A percentile compares a stretch with the other conserved stretches of the same genome.
Evolutionary conservation across 2,329 filamentous ascomycete species (phyloP).

Genomic region (Nemania abortiva): DNA sequence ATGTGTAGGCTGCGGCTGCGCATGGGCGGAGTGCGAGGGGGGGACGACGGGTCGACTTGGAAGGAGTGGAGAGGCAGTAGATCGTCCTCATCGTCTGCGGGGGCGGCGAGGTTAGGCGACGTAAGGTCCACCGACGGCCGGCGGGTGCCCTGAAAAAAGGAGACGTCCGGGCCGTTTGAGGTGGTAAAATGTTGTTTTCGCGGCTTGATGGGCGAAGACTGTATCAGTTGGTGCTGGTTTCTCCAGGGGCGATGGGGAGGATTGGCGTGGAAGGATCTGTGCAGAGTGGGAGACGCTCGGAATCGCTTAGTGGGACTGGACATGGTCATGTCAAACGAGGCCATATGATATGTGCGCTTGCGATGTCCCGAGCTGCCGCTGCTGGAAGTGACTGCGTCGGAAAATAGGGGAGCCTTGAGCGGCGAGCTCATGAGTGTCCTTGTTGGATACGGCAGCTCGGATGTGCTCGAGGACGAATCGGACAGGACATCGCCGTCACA

Average conservation of each 20-base stretch:
- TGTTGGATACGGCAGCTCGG: conserved; percentile 78
- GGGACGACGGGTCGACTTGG: conserved; percentile 77
- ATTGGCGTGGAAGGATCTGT: conserved; percentile 65
- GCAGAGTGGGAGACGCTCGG: conserved; percentile 72
- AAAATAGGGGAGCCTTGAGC: conserved; percentile 83
- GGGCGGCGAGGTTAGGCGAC: conserved; percentile 71
- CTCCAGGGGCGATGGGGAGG: conserved; percentile 76
- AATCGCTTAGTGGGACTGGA: conserved; percentile 76
- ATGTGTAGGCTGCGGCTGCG: conserved; percentile 61
- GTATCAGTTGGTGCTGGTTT: conserved; percentile 78
- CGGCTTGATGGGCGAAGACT: conserved; percentile 88
- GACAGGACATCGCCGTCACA: conserved; percentile 80
- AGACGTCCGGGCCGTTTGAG: conserved; percentile 76
- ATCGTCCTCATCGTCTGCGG: conserved; percentile 85
- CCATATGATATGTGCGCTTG: conserved; percentile 70
- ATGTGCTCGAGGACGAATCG: conserved; percentile 87
- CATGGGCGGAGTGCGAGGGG: conserved; percentile 84
- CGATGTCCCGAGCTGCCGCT: conserved; percentile 74
- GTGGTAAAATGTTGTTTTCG: conserved; percentile 81
- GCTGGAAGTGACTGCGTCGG: conserved; percentile 81
- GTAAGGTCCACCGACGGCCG: conserved; percentile 74
- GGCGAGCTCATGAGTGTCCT: conserved; percentile 84
- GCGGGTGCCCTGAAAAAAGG: conserved; percentile 80
- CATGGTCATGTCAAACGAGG: conserved; percentile 66
- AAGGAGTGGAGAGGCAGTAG: conserved; percentile 83